Base-by-base conservation (phyloP, 192 early-diverging fungal genomes). In the Linnemannia elongata region DNA sequence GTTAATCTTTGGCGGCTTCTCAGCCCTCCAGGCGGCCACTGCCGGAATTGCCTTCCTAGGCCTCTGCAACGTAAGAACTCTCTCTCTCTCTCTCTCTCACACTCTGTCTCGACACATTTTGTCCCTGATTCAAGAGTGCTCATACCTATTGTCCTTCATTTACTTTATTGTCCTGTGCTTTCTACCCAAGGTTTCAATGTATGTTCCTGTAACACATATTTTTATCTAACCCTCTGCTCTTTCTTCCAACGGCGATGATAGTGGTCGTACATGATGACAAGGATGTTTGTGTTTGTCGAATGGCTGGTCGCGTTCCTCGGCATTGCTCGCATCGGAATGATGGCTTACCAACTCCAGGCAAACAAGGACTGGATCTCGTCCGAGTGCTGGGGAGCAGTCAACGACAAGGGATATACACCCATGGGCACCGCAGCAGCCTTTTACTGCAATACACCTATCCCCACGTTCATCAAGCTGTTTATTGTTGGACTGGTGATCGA, bases 211-310 rank as follows among this genome's bases (percentile, higher is more conserved):
- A 36, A 39, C 69, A 24, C 22, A 36, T 4, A 35, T 3, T 33
- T 20, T 42, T 10, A 24, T 13, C 38, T 49, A 74, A 47, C n/a
- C 30, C 0, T 22, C 13, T 35, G 44, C 33, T 77, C 15, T 54
- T 20, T 74, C 33, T 78, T 36, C 38, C 36, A 39, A 18, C 44
- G 33, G 41, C 49, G 6, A 4, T 6, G 1, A 52, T 81, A 87
- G 85, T 87, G 79, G 85, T 87, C 85, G 4, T 87, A 87, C 73
- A 87, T 87, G 85, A 44, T 87, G 79, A 87, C 85, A 8, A 87
- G 85, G 41, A 77, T 87, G 76, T 87, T 78, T 75, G 76, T 87
- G 17, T 81, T 38, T 49, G 36, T 87, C 42, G 63, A 87, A 15
- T 87, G 85, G 85, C 30, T 87, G 47, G 66, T 87, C 6, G 78